Base-by-base conservation (phyloP, 176 grass and related monocot genomes). In the Oryza glumipatula region DNA sequence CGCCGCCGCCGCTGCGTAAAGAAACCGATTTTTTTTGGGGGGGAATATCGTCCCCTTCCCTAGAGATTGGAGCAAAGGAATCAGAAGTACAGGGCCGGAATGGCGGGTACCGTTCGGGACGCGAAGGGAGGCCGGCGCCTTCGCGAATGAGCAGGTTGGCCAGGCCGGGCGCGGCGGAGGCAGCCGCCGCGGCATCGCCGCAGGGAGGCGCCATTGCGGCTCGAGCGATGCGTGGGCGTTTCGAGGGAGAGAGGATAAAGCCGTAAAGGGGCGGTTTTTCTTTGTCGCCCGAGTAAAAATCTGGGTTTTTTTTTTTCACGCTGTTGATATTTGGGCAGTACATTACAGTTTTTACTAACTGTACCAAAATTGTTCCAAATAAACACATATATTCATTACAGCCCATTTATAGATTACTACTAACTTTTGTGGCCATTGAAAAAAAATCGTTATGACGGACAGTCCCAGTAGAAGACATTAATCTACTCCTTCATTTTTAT, bases 1-100 rank as follows among this genome's bases (percentile, higher is more conserved):
- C 46, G 73, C n/a, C n/a, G n/a, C n/a, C n/a, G n/a, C 81, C 74
- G 75, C 85, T 91, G 71, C 72, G 76, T 65, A 45, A 71, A 38
- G 70, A 84, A 75, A 67, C 22, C 67, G 43, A 14, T 30, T 13
- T 46, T 47, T 47, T 36, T 36, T 36, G 35, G 71, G 49, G 35
- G 71, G 49, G 17, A 54, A 66, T 76, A 66, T 76, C 36, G 36
- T 38, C 49, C 52, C 80, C 84, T 87, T 80, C 0, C 68, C 16
- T 43, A 54, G 26, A 36, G 65, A 75, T 64, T 80, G 75, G 32
- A 74, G 64, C 61, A 45, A 44, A 84, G 52, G 52, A 76, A 56
- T 75, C 64, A 2, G 21, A 65, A 81, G 19, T 19, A 63, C 52
- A 70, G 14, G 35, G 56, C 41, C 24, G 28, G 22, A 23, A 80